These are phyloP conservation scores for Ogataea hybrid DNA, from an alignment of 1,139 yeast genomes.

Conservation along the genomic window DNA sequence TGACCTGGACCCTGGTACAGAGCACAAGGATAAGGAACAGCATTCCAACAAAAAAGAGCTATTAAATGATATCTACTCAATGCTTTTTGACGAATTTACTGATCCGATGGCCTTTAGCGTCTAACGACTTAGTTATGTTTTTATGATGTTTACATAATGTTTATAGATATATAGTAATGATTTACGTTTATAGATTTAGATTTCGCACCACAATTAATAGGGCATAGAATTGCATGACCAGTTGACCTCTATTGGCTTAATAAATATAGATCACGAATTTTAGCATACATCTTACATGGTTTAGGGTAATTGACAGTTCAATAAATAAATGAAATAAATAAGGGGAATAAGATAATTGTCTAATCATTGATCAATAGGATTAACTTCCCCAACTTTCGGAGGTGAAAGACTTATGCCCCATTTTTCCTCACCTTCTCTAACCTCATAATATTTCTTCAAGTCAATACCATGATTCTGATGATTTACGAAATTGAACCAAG, in stretches of 20 bases:
- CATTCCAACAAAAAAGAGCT: constrained; percentile 28
- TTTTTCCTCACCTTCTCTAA: constrained; percentile 43
- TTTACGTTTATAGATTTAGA: not conserved
- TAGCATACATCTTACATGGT: too few relatives aligned
- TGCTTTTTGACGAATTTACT: constrained; percentile 37
- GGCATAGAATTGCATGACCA: too few relatives aligned
- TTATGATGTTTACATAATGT: not conserved
- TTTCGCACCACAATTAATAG: too few relatives aligned
- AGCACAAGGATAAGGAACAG: not conserved
- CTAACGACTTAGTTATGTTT: not conserved
- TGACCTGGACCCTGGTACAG: not conserved
- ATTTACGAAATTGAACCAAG: constrained; percentile 80
- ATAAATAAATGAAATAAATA: not conserved
- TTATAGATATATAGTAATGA: not conserved
- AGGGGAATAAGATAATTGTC: not conserved
- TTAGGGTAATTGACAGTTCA: not conserved
- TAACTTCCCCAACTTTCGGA: not conserved
- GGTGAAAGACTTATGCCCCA: constrained; percentile 31
- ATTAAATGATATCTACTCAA: constrained; percentile 35
- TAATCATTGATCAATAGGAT: constrained; percentile 27
- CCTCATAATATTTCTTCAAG: constrained; percentile 65
- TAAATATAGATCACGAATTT: too few relatives aligned
- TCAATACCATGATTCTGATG: constrained; percentile 87
- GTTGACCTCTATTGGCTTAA: too few relatives aligned
- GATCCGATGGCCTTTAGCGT: constrained; percentile 34